Conservation (phyloP, 768 basidiomycete genomes). For the Lactarius deliciosus region DNA sequence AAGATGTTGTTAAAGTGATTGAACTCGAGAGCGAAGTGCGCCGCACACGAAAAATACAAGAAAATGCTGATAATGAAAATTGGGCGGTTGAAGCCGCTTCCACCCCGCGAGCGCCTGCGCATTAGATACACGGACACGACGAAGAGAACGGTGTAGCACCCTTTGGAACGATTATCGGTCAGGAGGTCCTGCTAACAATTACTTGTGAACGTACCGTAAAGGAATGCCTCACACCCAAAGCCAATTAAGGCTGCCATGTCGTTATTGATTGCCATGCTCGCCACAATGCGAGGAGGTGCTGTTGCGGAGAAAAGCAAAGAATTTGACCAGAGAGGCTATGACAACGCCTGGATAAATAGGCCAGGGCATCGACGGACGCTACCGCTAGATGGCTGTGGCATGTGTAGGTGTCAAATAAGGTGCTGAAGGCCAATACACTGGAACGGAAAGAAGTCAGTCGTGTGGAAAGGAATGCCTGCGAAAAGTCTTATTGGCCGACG, state of each 20-base stretch:
- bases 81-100: background rate
- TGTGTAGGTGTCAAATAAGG: background rate
- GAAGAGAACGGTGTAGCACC: slow-evolving; percentile 17
- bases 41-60: slow-evolving; percentile 7
- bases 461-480: background rate
- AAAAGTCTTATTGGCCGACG: background rate
- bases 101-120: background rate
- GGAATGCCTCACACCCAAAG: slow-evolving; percentile 39
- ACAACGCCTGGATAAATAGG: slow-evolving; percentile 8
- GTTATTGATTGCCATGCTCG: slow-evolving; percentile 33
- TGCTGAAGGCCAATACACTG: background rate
- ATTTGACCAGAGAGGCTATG: background rate
- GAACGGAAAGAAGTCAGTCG: background rate
- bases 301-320: background rate
- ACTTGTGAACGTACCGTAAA: slow-evolving; percentile 36
- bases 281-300: background rate
- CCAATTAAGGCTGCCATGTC: slow-evolving; percentile 41
- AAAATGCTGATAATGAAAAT: slow-evolving; percentile 9
- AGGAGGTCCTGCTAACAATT: slow-evolving; percentile 31
- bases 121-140: slow-evolving; percentile 8
- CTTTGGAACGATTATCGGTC: background rate
- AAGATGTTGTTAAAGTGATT: slow-evolving; percentile 37
- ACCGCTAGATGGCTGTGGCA: background rate
- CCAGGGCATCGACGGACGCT: background rate
- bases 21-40: slow-evolving; percentile 37